Evolutionary conservation across 805 yeast species (phyloP).

Genomic region (Soucietia sequanensis): DNA sequence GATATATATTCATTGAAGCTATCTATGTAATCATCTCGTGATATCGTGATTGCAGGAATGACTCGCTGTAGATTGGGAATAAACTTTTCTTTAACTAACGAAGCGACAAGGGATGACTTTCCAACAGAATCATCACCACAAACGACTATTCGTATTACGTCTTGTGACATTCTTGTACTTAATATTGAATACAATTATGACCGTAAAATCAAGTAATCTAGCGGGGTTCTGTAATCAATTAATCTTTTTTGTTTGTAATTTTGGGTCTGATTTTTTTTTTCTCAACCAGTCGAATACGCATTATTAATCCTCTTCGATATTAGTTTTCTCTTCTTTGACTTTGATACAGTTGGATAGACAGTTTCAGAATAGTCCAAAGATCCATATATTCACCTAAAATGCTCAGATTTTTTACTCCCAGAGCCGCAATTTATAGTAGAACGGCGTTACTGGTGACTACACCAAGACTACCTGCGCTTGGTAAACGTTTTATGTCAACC

Average conservation of each 20-base stretch:
- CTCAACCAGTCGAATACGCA: background rate
- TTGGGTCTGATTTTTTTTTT: too few species aligned
- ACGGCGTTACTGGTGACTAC: too few species aligned
- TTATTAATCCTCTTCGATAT: background rate
- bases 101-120: conserved; percentile 73
- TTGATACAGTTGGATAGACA: too few species aligned
- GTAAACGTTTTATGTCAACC: conserved; percentile 1
- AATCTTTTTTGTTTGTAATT: too few species aligned
- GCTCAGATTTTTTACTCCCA: background rate
- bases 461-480: too few species aligned
- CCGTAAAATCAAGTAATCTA: too few species aligned
- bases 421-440: too few species aligned
- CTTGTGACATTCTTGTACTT: conserved; percentile 23
- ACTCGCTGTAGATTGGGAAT: conserved; percentile 75
- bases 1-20: conserved; percentile 18
- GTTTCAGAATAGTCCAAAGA: background rate
- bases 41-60: conserved; percentile 81
- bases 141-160: conserved; percentile 74
- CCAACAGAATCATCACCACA: conserved; percentile 96
- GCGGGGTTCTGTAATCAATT: background rate
- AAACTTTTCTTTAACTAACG: conserved; percentile 78
- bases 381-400: background rate
- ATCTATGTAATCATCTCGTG: conserved; percentile 59
- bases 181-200: too few species aligned
- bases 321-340: background rate